Evolutionary conservation across 2,329 filamentous ascomycete species (phyloP).

Genomic region (Cylindrodendrum hubeiense): DNA sequence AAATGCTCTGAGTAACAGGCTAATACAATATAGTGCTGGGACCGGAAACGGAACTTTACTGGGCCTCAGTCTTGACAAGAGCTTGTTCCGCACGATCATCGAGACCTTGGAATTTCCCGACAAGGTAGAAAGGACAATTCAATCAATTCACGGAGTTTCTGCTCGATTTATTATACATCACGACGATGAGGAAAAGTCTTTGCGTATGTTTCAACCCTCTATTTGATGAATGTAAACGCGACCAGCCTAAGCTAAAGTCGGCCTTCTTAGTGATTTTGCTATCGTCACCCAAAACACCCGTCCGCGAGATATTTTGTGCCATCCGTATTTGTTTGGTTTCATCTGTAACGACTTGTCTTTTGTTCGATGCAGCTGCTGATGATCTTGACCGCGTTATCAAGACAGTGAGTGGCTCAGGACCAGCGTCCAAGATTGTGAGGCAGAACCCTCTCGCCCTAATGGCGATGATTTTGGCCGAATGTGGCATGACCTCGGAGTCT

Average conservation of each 20-base stretch:
- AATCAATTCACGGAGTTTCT: conserved; percentile 5
- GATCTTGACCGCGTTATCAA: neutral
- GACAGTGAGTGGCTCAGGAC: neutral
- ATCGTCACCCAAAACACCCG: neutral
- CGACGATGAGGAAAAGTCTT: neutral
- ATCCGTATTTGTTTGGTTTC: neutral
- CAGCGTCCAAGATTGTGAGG: neutral
- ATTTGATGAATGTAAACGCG: neutral
- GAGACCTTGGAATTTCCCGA: neutral
- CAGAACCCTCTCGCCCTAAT: neutral
- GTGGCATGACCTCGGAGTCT: neutral
- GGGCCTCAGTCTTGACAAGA: neutral
- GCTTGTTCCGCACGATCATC: neutral
- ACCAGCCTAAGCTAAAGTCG: neutral
- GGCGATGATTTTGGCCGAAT: neutral
- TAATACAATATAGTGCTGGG: neutral
- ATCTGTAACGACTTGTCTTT: neutral
- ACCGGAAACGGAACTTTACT: neutral
- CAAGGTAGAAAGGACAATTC: neutral
- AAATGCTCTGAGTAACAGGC: neutral
- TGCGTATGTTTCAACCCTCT: neutral
- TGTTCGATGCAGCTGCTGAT: neutral
- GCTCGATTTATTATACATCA: neutral
- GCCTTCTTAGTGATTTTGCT: neutral
- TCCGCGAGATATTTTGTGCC: neutral